Base-by-base conservation (phyloP, 1,284 basidiomycete species). In the Heterobasidion occidentale region DNA sequence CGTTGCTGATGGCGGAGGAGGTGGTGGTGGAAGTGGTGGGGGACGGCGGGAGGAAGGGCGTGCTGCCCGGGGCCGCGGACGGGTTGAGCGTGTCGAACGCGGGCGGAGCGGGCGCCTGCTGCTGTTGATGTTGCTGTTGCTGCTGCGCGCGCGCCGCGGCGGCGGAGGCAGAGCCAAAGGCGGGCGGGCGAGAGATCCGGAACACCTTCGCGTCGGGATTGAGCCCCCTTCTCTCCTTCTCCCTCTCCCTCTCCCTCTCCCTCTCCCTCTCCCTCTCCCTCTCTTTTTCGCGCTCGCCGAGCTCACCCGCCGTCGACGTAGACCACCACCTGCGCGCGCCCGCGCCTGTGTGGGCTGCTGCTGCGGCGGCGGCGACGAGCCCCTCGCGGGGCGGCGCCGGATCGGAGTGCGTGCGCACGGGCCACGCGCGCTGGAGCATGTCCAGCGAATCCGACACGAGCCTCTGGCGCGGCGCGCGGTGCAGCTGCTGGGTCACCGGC, bases 121-220 rank as follows among this genome's bases (percentile, higher is more conserved):
- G 50, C 33, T 33, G 50, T 4, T 56, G 59, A n/a, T n/a, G n/a
- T 27, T 27, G 27, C 50, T 35, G 50, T 7, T 33, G 50, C 11
- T 56, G 59, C 58, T 58, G 36, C 56, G 51, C 48, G 59, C 27
- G 44, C 56, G 19, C 14, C 19, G 52, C 17, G 35, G 27, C 20
- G 20, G 20, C 38, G 38, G 38, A 2, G 38, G 38, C 7, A 54
- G 27, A 27, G 27, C 27, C 48, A 46, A 60, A 54, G 9, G 59
- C 35, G 3, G 56, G 60, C 51, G 56, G 56, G 50, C 46, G 65
- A 55, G 64, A 67, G 58, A 87, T 74, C 63, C 75, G 85, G 74
- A 93, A 93, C 50, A 83, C 90, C 66, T 92, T 91, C 53, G 90
- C 90, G 67, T 88, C 88, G 1, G 90, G 90, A 68, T 93, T 93